Evolutionary conservation across 768 basidiomycete species (phyloP).

Genomic region (Boletus fagicola): DNA sequence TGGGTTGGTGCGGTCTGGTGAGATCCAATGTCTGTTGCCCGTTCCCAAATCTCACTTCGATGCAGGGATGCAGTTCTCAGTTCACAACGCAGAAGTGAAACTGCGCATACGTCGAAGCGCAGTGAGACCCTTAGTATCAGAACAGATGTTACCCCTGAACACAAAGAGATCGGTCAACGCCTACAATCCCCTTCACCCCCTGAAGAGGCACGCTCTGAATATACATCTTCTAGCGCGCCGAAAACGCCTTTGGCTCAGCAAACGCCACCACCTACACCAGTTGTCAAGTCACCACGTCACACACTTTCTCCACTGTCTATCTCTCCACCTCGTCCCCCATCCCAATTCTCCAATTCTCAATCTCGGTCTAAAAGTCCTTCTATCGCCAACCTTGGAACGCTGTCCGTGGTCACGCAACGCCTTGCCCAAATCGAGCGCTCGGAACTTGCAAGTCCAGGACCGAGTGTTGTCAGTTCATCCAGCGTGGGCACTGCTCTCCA

Average conservation of each 20-base stretch:
- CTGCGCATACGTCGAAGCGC: neutral
- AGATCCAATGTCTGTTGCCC: slow-evolving; percentile 11
- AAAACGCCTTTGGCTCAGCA: slow-evolving; percentile 8
- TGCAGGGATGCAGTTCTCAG: slow-evolving; percentile 60
- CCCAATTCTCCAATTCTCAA: slow-evolving; percentile 25
- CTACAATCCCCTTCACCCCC: slow-evolving; percentile 11
- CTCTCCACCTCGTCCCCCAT: slow-evolving; percentile 25
- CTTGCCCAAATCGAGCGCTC: slow-evolving; percentile 55
- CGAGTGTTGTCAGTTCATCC: slow-evolving; percentile 21
- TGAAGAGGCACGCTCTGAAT: slow-evolving; percentile 26
- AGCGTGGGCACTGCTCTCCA: slow-evolving; percentile 25
- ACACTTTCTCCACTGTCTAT: slow-evolving; percentile 20
- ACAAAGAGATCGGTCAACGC: neutral
- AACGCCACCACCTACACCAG: slow-evolving; percentile 25
- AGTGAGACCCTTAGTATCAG: slow-evolving; percentile 11
- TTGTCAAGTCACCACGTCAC: slow-evolving; percentile 27
- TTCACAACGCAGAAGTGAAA: slow-evolving; percentile 27
- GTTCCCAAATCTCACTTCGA: neutral
- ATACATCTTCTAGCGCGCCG: slow-evolving; percentile 25
- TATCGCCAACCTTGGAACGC: slow-evolving; percentile 55
- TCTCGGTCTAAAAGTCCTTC: slow-evolving; percentile 51
- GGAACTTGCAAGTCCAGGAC: slow-evolving; percentile 16
- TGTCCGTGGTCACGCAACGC: slow-evolving; percentile 66
- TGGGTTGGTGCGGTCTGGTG: slow-evolving; percentile 80
- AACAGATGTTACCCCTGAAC: slow-evolving; percentile 14